phyloP scores from a whole-genome alignment of 1,284 basidiomycete genomes.

The Sparassis latifolia region DNA sequence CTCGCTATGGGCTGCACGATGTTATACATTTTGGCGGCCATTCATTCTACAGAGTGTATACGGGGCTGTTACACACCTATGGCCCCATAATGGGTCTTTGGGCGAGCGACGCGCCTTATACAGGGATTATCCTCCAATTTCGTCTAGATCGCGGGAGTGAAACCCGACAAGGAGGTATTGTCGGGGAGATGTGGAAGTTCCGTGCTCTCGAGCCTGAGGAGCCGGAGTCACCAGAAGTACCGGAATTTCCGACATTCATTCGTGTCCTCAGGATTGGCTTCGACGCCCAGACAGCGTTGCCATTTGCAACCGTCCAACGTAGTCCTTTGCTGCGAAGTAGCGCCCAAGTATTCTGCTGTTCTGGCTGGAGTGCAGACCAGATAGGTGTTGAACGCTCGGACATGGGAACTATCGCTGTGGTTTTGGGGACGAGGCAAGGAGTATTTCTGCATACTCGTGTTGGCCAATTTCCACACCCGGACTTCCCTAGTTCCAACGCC shows the following conservation, averaged over 20 bases:
- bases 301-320: neutral
- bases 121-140: conserved; percentile 16
- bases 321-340: neutral
- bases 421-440: conserved; percentile 9
- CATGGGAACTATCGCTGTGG: conserved; percentile 2
- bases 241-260: conserved; percentile 10
- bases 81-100: conserved; percentile 19
- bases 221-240: conserved; percentile 8
- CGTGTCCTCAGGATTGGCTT: conserved; percentile 12
- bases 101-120: conserved; percentile 19
- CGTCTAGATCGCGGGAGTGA: conserved; percentile 7
- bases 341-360: conserved; percentile 7
- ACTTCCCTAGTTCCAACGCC: conserved; percentile 1
- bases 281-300: neutral
- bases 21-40: conserved; percentile 9
- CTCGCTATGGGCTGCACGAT: conserved; percentile 11
- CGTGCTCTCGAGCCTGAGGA: conserved; percentile 12
- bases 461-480: conserved; percentile 11
- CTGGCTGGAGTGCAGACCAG: neutral
- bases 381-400: conserved; percentile 2
- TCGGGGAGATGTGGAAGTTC: conserved; percentile 18
- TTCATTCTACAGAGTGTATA: conserved; percentile 17
- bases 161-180: conserved; percentile 8
- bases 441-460: conserved; percentile 12
- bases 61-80: conserved; percentile 15